phyloP scores from a whole-genome alignment of 225 moss, liverwort and hornwort species.

The Pleurozium schreberi region DNA sequence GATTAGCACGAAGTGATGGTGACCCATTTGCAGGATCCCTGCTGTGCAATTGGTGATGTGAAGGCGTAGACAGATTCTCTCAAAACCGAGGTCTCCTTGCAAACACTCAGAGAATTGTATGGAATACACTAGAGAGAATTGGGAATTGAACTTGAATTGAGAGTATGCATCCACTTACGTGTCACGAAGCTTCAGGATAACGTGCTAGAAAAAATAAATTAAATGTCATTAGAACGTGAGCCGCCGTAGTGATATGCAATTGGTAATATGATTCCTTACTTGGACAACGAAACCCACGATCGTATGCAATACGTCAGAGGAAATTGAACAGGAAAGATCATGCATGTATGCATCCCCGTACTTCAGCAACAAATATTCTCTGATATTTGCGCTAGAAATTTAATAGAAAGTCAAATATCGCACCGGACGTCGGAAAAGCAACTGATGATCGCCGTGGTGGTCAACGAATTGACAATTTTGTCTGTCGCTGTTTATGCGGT shows the following conservation, averaged over 20 bases:
- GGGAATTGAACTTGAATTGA: background rate
- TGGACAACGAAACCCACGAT: background rate
- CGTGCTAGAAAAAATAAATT: background rate
- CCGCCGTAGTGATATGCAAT: background rate
- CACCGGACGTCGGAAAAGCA: background rate
- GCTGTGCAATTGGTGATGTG: background rate
- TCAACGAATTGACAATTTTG: background rate
- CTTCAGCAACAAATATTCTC: background rate
- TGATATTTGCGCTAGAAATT: background rate
- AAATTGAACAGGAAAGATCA: background rate
- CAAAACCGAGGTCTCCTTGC: background rate
- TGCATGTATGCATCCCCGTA: too few species aligned
- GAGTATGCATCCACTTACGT: background rate
- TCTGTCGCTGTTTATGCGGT: too few species aligned
- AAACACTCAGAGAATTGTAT: background rate
- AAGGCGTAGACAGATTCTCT: background rate
- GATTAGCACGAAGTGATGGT: constrained; percentile 4
- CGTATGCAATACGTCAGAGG: background rate
- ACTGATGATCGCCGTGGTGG: background rate
- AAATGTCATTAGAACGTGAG: background rate
- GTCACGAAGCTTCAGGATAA: background rate
- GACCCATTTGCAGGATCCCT: background rate
- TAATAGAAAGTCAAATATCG: background rate
- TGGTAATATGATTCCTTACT: background rate
- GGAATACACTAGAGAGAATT: background rate